Conservation (phyloP, 225 moss, liverwort and hornwort species). For the Sphagnum contortum region DNA sequence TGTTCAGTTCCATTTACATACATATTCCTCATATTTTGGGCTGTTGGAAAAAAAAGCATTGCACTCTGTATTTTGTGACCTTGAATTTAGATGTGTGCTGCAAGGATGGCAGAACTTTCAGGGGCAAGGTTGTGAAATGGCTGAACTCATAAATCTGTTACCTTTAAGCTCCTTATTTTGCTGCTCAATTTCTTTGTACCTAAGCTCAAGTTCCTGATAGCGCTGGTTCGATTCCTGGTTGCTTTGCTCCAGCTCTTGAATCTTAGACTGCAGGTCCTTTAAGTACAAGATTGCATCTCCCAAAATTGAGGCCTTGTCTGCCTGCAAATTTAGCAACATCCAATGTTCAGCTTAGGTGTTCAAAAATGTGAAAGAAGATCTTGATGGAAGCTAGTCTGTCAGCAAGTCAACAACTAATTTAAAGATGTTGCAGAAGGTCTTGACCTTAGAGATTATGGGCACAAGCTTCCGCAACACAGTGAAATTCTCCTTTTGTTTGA, state of each 20-base stretch:
- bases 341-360: neutral
- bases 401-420: neutral
- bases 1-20: too few species aligned
- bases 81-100: too few species aligned
- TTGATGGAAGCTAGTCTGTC: neutral
- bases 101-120: too few species aligned
- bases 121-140: too few species aligned
- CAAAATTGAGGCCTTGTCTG: slow-evolving; percentile 77
- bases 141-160: too few species aligned
- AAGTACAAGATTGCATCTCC: slow-evolving; percentile 56
- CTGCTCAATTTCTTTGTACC: slow-evolving; percentile 16
- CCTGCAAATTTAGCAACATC: slow-evolving; percentile 23
- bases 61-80: too few species aligned
- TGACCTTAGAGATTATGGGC: slow-evolving; percentile 76
- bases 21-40: too few species aligned
- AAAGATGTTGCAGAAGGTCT: neutral
- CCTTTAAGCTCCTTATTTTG: slow-evolving; percentile 23
- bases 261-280: slow-evolving; percentile 27
- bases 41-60: too few species aligned
- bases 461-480: slow-evolving; percentile 40
- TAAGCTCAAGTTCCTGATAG: slow-evolving; percentile 8
- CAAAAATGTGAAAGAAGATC: slow-evolving; percentile 1
- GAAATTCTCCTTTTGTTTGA: slow-evolving; percentile 66
- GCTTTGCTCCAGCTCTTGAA: slow-evolving; percentile 20
- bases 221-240: slow-evolving; percentile 2